Conservation (phyloP, 2,329 filamentous ascomycete genomes). For the Pestalotiopsis sp. region DNA sequence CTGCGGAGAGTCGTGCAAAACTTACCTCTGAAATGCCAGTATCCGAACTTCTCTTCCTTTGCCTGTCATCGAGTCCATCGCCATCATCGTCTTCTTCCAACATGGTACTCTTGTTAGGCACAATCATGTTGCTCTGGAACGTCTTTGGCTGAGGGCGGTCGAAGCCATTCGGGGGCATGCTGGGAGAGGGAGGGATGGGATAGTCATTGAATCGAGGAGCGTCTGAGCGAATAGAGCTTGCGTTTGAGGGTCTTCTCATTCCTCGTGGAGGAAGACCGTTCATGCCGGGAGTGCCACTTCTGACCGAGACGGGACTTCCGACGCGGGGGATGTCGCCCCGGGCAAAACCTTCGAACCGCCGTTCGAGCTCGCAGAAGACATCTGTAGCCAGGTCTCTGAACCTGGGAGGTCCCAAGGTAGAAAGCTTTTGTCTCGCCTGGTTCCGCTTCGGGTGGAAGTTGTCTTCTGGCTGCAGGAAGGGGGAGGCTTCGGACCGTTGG, state of each 20-base stretch:
- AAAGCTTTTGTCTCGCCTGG: constrained; percentile 93
- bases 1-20: not conserved
- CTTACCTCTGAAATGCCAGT: constrained; percentile 39
- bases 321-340: constrained; percentile 69
- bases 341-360: constrained; percentile 82
- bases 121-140: constrained; percentile 93
- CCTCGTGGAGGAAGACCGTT: constrained; percentile 52
- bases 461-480: constrained; percentile 81
- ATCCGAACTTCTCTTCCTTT: constrained; percentile 38
- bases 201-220: constrained; percentile 44
- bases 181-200: constrained; percentile 62
- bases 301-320: constrained; percentile 69
- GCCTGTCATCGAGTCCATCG: constrained; percentile 53
- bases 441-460: constrained; percentile 97
- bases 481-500: constrained; percentile 59
- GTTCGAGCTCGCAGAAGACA: constrained; percentile 92
- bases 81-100: constrained; percentile 90
- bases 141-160: constrained; percentile 83
- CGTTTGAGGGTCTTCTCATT: constrained; percentile 62
- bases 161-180: constrained; percentile 63
- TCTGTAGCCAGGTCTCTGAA: constrained; percentile 94
- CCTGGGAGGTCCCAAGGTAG: constrained; percentile 81
- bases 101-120: constrained; percentile 97
- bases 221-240: constrained; percentile 59
- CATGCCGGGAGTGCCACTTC: constrained; percentile 65